Evolutionary conservation across 495 filamentous ascomycete species (phyloP), one percentile per base, ranked within the genome.

Genomic region (Sporormia fimetaria): DNA sequence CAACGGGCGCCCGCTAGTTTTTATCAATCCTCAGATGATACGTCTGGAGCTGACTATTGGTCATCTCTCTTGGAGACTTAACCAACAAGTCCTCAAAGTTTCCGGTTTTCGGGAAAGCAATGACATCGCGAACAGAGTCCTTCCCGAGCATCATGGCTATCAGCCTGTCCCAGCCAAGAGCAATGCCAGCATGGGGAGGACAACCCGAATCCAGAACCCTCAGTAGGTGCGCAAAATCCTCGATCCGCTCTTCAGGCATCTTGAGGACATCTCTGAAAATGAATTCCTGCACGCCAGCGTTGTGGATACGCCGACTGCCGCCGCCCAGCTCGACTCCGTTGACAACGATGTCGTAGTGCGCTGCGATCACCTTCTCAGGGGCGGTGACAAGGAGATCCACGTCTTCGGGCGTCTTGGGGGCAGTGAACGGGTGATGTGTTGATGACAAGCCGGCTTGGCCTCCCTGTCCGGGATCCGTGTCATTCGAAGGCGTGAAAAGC

Each of bases 361-460:
- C 87, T 1, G 74, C 87, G 25, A 68, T 70, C 0, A 72, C 87
- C 42, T 70, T 62, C 7, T 80, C 67, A 1, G 90, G 92, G 37
- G 85, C 68, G 4, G 73, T 77, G 14, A 71, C 61, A 7, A 95
- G 73, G 1, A 87, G 57, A 29, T 83, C 77, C 20, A 93, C 73
- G 54, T 96, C 92, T 9, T 66, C 63, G 9, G 70, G 50, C 4
- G 74, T 70, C 37, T 80, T 75, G 0, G 92, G 90, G 0, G 92
- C 81, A 3, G 90, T 98, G 61, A 98, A 98, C 1, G 92, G 90
- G 59, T 98, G 90, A 50, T 98, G 90, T 0, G 88, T 95, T 5
- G 90, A 78, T 11, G 77, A 75, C 56, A 96, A 69, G 3, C 86
- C 86, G 0, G 87, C 75, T 8, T 63, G 56, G 12, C 87, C 87